These are phyloP conservation scores for Apophysomyces variabilis DNA, from an alignment of 371 early-diverging fungal species.

Conservation along the genomic window DNA sequence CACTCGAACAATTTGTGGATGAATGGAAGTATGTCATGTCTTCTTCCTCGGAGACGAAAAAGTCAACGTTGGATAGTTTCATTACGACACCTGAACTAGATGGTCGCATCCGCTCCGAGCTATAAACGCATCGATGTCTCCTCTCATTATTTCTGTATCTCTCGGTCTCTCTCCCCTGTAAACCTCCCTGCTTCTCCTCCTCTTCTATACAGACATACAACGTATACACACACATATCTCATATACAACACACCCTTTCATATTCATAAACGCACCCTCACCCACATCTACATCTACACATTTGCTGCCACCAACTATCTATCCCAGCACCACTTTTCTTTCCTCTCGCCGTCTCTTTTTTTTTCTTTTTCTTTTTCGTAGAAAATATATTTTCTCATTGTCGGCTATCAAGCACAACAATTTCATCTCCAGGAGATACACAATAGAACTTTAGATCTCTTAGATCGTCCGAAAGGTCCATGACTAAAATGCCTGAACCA, in stretches of 20 bases:
- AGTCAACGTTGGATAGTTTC: background rate
- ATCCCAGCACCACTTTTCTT: no score
- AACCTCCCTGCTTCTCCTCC: no score
- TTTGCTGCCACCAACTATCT: no score
- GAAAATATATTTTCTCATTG: background rate
- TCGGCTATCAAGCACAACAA: conserved; percentile 12
- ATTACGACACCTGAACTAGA: background rate
- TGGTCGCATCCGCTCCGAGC: background rate
- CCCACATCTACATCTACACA: no score
- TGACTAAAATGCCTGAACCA: conserved; percentile 22
- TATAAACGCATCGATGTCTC: background rate
- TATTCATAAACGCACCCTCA: no score
- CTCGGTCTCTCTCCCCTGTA: background rate
- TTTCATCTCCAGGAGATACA: conserved; percentile 19
- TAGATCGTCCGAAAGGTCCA: conserved; percentile 46
- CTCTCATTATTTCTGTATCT: conserved; percentile 1
- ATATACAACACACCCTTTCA: no score
- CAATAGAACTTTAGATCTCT: conserved; percentile 51
- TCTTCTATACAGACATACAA: no score
- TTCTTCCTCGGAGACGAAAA: background rate
- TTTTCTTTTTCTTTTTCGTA: background rate
- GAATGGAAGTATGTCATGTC: conserved; percentile 30
- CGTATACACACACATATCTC: no score
- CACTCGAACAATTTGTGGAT: conserved; percentile 51
- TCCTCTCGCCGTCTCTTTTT: background rate